phyloP scores from a whole-genome alignment of 129 eudicot species.

The sunflower (Helianthus annuus) region HanXRQr2.0-SUNRISE NC_035449.2:144241261-144241760 shows the following conservation, averaged over 20 bases:
- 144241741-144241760: neutral
- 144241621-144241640: neutral
- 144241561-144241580: neutral
- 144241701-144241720: neutral
- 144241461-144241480: no score
- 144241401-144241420: no score
- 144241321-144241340: no score
- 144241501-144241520: neutral
- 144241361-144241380: no score
- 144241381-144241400: no score
- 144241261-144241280: no score
- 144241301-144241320: no score
- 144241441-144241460: no score
- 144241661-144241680: conserved; percentile 4
- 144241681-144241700: neutral
- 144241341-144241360: no score
- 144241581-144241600: neutral
- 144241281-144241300: no score
- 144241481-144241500: no score
- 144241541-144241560: neutral
- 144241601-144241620: neutral
- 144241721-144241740: neutral
- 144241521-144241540: neutral
- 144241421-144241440: no score
- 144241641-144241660: neutral